Evolutionary conservation across 441 rosid species (phyloP).

Genomic region (Rhodomyrtus psidioides): DNA sequence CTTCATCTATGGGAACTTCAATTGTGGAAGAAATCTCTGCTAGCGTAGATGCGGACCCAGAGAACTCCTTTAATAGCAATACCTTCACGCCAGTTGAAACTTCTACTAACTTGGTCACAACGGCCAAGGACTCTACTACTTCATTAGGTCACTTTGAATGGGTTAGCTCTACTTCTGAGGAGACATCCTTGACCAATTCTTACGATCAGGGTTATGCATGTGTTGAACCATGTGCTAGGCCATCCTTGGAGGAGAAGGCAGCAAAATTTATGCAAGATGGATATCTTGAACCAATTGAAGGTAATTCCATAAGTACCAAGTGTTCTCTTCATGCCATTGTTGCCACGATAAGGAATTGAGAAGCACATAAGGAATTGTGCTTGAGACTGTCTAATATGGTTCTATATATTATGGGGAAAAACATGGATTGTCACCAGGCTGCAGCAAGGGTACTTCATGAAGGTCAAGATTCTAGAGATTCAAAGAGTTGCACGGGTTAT

Average conservation of each 20-base stretch:
- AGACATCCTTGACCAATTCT: conserved; percentile 5
- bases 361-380: background rate
- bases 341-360: background rate
- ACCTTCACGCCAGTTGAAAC: conserved; percentile 9
- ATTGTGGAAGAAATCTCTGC: background rate
- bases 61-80: conserved; percentile 7
- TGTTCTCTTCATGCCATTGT: background rate
- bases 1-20: background rate
- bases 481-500: background rate
- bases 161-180: conserved; percentile 10
- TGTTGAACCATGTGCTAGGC: conserved; percentile 15
- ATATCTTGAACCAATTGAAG: conserved; percentile 48
- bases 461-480: background rate
- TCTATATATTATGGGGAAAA: background rate
- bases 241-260: conserved; percentile 49
- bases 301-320: conserved; percentile 21
- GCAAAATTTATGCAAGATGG: conserved; percentile 57
- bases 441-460: background rate
- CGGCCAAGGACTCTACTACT: background rate
- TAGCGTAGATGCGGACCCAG: conserved; percentile 8
- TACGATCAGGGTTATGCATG: conserved; percentile 10
- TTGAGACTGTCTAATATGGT: background rate
- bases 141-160: conserved; percentile 20
- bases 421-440: background rate
- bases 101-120: conserved; percentile 10